phyloP scores from a whole-genome alignment of 1,284 basidiomycete species.

The Papiliotrema terrestris region DNA sequence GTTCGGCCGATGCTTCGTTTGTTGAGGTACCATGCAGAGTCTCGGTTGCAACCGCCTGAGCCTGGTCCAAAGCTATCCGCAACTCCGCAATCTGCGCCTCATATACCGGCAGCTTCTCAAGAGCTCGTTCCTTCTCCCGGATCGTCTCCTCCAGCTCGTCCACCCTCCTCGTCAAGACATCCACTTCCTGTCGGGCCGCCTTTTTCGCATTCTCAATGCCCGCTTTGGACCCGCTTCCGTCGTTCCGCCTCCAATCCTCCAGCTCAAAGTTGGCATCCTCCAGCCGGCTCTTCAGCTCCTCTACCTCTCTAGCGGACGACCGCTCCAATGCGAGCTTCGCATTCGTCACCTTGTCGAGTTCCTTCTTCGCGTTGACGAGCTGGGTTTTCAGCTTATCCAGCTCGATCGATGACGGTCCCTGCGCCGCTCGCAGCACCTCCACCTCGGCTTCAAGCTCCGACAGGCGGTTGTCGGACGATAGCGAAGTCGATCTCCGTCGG shows the following conservation, averaged over 20 bases:
- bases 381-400: conserved; percentile 30
- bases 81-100: background rate
- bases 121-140: conserved; percentile 17
- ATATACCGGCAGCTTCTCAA: conserved; percentile 4
- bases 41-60: background rate
- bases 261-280: conserved; percentile 43
- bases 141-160: conserved; percentile 16
- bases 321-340: conserved; percentile 43
- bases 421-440: conserved; percentile 7
- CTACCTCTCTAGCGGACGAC: conserved; percentile 28
- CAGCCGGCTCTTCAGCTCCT: conserved; percentile 32
- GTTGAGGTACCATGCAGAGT: background rate
- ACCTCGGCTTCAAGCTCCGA: conserved; percentile 24
- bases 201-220: conserved; percentile 32
- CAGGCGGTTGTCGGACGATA: conserved; percentile 23
- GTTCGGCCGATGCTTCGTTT: conserved; percentile 4
- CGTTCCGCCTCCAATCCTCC: conserved; percentile 24
- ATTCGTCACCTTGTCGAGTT: conserved; percentile 45
- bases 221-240: conserved; percentile 9
- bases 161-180: conserved; percentile 12
- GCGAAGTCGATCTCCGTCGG: conserved; percentile 27
- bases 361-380: conserved; percentile 24
- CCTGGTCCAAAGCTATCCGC: conserved; percentile 9
- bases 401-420: conserved; percentile 10
- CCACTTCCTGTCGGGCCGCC: conserved; percentile 15